Evolutionary conservation across 441 rosid species (phyloP), one percentile per base, ranked within the genome.

Genomic region (Adansonia gregorii): DNA sequence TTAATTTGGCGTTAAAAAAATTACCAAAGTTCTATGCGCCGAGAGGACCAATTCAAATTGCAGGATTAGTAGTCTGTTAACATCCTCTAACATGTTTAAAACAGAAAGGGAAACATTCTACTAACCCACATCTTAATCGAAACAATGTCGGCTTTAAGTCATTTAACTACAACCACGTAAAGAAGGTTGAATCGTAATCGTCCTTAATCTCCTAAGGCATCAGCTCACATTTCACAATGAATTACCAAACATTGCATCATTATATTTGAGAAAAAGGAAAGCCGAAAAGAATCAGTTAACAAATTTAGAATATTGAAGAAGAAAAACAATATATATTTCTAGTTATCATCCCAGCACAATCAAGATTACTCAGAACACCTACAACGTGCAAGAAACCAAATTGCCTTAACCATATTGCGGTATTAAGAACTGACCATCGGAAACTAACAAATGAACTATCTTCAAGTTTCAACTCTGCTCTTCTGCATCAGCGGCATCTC

Each of bases 401-500:
- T 76, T 63, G 66, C 35, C 54, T 72, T 71, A 66, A 60, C 55
- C 55, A 55, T 76, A 64, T 27, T 24, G 35, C 43, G 17, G 24
- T 74, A 74, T 56, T 46, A 72, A 79, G 75, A 73, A 67, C 84
- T 74, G 59, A 73, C 59, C 63, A 75, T 31, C 58, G 64, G 56
- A 75, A 20, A 72, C 51, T 9, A 73, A 41, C 11, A 78, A 56
- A 49, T 12, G 19, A 43, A 27, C 5, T 51, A 10, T 14, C 5
- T 71, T 39, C 59, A n/a, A 74, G 52, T 70, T 83, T 90, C 82
- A 92, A 77, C 80, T 87, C 81, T 87, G 90, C 76, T 88, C 97
- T 78, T 94, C 93, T 31, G 85, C 91, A n/a, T 87, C 93, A 9
- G 75, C 89, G 58, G 65, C 80, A 11, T 88, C 95, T 78, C 90